Evolutionary conservation across 192 early-diverging fungal species (phyloP).

Genomic region (Paraglomus brasilianum): DNA sequence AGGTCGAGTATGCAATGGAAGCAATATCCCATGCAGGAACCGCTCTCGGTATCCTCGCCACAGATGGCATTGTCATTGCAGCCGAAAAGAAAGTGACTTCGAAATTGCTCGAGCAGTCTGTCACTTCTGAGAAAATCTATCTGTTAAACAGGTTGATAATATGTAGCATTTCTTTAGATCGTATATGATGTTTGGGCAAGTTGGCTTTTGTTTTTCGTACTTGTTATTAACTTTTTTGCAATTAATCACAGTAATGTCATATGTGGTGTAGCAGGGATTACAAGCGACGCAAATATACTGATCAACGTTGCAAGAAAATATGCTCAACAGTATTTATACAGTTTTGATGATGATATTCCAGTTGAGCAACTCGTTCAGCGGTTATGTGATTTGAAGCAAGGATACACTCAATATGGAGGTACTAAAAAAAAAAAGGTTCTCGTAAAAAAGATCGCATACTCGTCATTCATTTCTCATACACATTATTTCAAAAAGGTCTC

Average conservation of each 20-base stretch:
- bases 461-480: not conserved
- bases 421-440: constrained; percentile 2
- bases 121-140: constrained; percentile 94
- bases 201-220: not conserved
- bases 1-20: constrained; percentile 99
- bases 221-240: not conserved
- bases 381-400: constrained; percentile 97
- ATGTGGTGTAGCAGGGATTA: constrained; percentile 95
- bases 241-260: constrained; percentile 68
- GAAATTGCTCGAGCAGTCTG: constrained; percentile 86
- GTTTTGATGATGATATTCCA: constrained; percentile 91
- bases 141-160: constrained; percentile 83
- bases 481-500: constrained; percentile 49
- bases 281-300: constrained; percentile 94
- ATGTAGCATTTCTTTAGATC: not conserved
- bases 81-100: constrained; percentile 95
- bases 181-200: not conserved
- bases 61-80: constrained; percentile 93
- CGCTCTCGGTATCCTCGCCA: constrained; percentile 86
- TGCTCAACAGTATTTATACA: constrained; percentile 84
- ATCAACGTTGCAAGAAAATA: constrained; percentile 84
- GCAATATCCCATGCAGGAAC: constrained; percentile 97
- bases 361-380: constrained; percentile 93
- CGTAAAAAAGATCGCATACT: not conserved
- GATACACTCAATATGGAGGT: constrained; percentile 96